phyloP scores from a whole-genome alignment of 164 flowering plant species.

The Piper betle region DNA sequence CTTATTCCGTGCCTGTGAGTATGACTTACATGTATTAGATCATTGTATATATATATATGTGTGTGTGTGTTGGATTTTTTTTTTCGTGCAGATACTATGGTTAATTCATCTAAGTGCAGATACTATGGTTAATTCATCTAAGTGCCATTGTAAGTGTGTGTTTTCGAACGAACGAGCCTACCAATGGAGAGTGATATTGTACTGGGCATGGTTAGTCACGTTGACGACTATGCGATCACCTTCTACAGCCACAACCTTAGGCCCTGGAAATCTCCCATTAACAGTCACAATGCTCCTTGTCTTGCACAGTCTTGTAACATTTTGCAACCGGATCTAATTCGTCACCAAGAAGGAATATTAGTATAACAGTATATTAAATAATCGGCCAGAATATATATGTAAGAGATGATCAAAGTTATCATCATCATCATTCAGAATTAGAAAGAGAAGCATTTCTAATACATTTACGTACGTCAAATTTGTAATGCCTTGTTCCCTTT shows the following conservation, averaged over 20 bases:
- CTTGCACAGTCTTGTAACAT: constrained; percentile 29
- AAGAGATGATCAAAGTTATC: background rate
- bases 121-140: no score
- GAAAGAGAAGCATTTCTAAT: background rate
- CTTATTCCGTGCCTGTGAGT: background rate
- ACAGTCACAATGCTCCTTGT: constrained; percentile 28
- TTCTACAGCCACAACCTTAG: constrained; percentile 30
- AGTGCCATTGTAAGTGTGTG: no score
- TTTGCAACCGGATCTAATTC: constrained; percentile 21
- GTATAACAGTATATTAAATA: background rate
- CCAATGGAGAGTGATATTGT: constrained; percentile 39
- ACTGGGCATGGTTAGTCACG: constrained; percentile 26
- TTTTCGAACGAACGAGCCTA: no score
- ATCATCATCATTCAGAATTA: background rate
- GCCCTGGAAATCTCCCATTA: constrained; percentile 40
- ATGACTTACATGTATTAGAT: no score
- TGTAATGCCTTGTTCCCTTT: constrained; percentile 26
- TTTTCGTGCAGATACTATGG: no score
- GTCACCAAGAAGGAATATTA: no score
- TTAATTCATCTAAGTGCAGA: no score
- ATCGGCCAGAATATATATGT: background rate
- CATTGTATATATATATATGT: no score
- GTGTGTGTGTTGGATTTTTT: no score
- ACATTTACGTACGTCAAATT: constrained; percentile 19
- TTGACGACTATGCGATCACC: constrained; percentile 32